Conservation (phyloP, 768 basidiomycete species). For the Macrolepiota fuliginosa region DNA sequence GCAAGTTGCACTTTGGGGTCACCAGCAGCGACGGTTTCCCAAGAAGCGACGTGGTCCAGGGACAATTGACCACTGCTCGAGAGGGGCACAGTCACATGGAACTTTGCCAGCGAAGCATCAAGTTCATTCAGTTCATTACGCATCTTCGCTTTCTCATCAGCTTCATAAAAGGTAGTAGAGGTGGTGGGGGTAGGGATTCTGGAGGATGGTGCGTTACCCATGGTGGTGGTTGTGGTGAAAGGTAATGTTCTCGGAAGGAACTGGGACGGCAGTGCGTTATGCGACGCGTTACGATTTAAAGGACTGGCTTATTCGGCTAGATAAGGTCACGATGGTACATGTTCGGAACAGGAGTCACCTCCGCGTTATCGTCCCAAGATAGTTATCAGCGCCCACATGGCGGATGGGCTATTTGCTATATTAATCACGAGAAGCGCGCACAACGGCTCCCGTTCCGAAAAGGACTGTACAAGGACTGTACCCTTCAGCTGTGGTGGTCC, state of each 20-base stretch:
- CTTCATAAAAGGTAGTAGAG: conserved; percentile 27
- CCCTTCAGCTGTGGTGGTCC: too few species aligned
- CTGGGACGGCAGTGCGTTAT: not conserved
- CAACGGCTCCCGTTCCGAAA: too few species aligned
- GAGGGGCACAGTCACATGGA: conserved; percentile 33
- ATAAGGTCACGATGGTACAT: conserved; percentile 1
- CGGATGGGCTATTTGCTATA: not conserved
- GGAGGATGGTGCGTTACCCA: conserved; percentile 32
- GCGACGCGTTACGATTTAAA: not conserved
- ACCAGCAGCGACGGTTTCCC: conserved; percentile 57
- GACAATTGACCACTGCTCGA: conserved; percentile 65
- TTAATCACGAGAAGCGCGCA: not conserved
- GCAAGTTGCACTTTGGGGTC: conserved; percentile 69
- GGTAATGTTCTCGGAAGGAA: not conserved
- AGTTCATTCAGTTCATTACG: conserved; percentile 19
- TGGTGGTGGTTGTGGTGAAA: conserved; percentile 15
- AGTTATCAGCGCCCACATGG: not conserved
- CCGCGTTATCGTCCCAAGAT: not conserved
- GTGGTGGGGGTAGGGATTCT: conserved; percentile 24
- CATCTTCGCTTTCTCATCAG: conserved; percentile 17
- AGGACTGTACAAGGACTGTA: too few species aligned
- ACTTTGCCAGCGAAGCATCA: conserved; percentile 28
- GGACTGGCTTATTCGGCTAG: conserved; percentile 1
- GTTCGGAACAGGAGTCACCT: not conserved
- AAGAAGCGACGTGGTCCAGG: conserved; percentile 53